Evolutionary conservation across 2,329 filamentous ascomycete species (phyloP).

Genomic region (Pezicula radicicola): DNA sequence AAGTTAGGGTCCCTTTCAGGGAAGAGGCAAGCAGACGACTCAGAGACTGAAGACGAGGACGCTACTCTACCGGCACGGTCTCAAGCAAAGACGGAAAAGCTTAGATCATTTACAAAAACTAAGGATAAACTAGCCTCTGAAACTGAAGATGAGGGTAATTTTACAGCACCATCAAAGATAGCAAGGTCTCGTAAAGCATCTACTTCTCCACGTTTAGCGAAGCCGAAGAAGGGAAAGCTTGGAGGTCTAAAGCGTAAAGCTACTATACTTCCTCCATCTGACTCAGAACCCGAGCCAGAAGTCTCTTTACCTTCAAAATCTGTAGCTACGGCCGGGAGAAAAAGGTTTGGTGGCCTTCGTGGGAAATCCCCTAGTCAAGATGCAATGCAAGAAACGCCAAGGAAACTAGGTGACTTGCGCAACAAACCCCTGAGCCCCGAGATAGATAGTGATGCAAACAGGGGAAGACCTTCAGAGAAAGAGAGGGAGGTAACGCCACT

Average conservation of each 20-base stretch:
- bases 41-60: background rate
- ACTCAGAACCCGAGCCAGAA: background rate
- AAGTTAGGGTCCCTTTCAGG: conserved; percentile 23
- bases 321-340: conserved; percentile 6
- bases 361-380: background rate
- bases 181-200: background rate
- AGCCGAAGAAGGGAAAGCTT: conserved; percentile 7
- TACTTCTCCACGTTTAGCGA: background rate
- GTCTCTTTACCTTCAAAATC: background rate
- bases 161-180: too few species aligned
- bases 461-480: conserved; percentile 7
- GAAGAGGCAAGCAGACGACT: conserved; percentile 15
- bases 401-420: background rate
- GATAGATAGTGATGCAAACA: background rate
- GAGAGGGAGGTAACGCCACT: conserved; percentile 12
- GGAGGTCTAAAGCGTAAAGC: conserved; percentile 7
- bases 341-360: conserved; percentile 21
- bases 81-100: too few species aligned
- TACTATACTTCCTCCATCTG: background rate
- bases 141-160: too few species aligned
- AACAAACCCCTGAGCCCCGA: background rate
- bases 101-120: too few species aligned
- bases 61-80: too few species aligned
- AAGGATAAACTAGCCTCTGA: too few species aligned
- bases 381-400: background rate